phyloP scores from a whole-genome alignment of 2,329 filamentous ascomycete genomes.

The Xenoacremonium recifei region DNA sequence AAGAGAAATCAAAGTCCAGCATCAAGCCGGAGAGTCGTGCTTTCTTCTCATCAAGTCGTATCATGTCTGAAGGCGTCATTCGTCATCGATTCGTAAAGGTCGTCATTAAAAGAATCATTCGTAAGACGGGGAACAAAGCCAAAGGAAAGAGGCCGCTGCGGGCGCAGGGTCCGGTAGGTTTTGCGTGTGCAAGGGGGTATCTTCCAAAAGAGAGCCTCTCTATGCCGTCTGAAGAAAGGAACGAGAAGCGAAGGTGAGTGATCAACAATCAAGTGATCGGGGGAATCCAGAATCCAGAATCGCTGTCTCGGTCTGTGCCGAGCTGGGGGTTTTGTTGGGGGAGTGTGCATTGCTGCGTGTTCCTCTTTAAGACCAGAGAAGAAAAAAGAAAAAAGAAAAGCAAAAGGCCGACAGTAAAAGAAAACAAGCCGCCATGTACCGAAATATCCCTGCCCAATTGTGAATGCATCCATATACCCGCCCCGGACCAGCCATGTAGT shows the following conservation, averaged over 20 bases:
- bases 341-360: slow-evolving; percentile 64
- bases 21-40: slow-evolving; percentile 31
- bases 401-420: no score
- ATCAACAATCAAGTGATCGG: slow-evolving; percentile 37
- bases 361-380: slow-evolving; percentile 47
- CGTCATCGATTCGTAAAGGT: slow-evolving; percentile 40
- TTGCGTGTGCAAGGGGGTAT: slow-evolving; percentile 16
- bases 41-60: slow-evolving; percentile 31
- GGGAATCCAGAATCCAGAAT: slow-evolving; percentile 41
- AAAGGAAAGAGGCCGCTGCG: slow-evolving; percentile 39
- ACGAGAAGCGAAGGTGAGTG: slow-evolving; percentile 13
- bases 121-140: slow-evolving; percentile 39
- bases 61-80: slow-evolving; percentile 32
- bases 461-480: slow-evolving; percentile 54
- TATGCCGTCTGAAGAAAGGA: slow-evolving; percentile 24
- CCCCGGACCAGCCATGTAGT: slow-evolving; percentile 56
- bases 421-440: slow-evolving; percentile 47
- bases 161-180: slow-evolving; percentile 29
- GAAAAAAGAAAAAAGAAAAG: slow-evolving; percentile 26
- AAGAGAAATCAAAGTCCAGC: slow-evolving; percentile 29
- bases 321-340: no score
- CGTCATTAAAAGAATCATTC: slow-evolving; percentile 44
- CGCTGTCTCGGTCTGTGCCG: slow-evolving; percentile 49
- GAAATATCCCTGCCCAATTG: slow-evolving; percentile 47
- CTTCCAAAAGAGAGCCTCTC: slow-evolving; percentile 26